Evolutionary conservation across 331 rosid species (phyloP).

Genomic region (Malus hybrid): DNA sequence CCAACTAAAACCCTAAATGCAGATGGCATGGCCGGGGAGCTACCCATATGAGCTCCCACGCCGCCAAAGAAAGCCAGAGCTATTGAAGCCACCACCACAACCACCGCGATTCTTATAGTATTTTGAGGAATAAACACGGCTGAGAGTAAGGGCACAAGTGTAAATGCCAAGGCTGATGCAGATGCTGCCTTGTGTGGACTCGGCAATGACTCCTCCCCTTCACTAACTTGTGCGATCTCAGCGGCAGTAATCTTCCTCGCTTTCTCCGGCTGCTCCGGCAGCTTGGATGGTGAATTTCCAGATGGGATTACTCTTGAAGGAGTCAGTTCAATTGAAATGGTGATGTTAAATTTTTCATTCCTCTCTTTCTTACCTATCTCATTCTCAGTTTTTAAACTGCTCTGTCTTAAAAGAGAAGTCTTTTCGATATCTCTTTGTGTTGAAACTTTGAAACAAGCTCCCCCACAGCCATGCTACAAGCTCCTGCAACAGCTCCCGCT

Average conservation of each 20-base stretch:
- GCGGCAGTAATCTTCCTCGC: background rate
- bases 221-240: background rate
- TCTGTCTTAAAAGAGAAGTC: background rate
- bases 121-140: background rate
- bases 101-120: background rate
- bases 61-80: slow-evolving; percentile 8
- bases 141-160: slow-evolving; percentile 13
- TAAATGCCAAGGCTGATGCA: slow-evolving; percentile 16
- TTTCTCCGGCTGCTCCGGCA: background rate
- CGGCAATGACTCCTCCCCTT: background rate
- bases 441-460: slow-evolving; percentile 12
- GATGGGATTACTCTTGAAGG: slow-evolving; percentile 4
- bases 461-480: slow-evolving; percentile 22
- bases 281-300: background rate
- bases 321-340: slow-evolving; percentile 1
- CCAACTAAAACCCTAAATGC: slow-evolving; percentile 9
- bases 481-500: slow-evolving; percentile 16
- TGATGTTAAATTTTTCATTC: background rate
- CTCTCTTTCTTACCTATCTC: background rate
- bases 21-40: background rate
- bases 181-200: slow-evolving; percentile 15
- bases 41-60: background rate
- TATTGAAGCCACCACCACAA: background rate
- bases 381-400: background rate
- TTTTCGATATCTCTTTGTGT: slow-evolving; percentile 18